Percentiles rank a stretch among this genome's conserved stretches.
phyloP scores from a whole-genome alignment of 2,329 filamentous ascomycete species.

The Teratosphaeria zuluensis region DNA sequence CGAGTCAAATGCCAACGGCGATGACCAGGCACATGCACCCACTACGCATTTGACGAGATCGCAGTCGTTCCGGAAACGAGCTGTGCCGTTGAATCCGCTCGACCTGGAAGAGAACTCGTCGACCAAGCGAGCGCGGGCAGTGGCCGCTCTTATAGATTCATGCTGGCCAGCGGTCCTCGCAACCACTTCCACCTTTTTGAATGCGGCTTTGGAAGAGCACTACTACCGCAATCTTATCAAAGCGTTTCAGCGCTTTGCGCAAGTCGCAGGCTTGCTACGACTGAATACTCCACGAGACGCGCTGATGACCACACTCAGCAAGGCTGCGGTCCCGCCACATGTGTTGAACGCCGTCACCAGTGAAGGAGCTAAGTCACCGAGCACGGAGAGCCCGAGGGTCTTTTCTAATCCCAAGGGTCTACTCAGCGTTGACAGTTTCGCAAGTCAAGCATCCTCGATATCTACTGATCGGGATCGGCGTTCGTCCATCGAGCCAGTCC shows the following conservation, averaged over 20 bases:
- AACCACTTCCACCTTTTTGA: constrained; percentile 89
- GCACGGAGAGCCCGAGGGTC: constrained; percentile 47
- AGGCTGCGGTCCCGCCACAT: constrained; percentile 83
- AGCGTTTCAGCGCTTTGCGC: constrained; percentile 88
- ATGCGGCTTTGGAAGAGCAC: constrained; percentile 81
- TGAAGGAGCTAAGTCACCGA: constrained; percentile 18
- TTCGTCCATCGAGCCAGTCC: constrained; percentile 43
- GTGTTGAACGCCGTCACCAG: constrained; percentile 34
- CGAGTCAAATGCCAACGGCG: neutral
- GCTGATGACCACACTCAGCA: constrained; percentile 86
- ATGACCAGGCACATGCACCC: constrained; percentile 23
- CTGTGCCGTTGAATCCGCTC: constrained; percentile 76
- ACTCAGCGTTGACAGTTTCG: constrained; percentile 62
- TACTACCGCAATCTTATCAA: constrained; percentile 89
- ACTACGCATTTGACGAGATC: constrained; percentile 37
- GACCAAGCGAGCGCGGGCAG: constrained; percentile 60
- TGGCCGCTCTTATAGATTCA: constrained; percentile 72
- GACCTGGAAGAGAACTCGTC: constrained; percentile 63
- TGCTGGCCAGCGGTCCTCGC: constrained; percentile 96
- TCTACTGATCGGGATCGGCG: constrained; percentile 50
- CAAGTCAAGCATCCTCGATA: constrained; percentile 46
- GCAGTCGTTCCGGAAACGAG: constrained; percentile 62
- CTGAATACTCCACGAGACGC: constrained; percentile 83
- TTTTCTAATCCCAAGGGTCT: constrained; percentile 63
- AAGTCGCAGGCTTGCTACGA: constrained; percentile 81